These are phyloP conservation scores for Alnus glutinosa DNA, from an alignment of 306 rosid genomes.

Conservation along the genomic window DNA sequence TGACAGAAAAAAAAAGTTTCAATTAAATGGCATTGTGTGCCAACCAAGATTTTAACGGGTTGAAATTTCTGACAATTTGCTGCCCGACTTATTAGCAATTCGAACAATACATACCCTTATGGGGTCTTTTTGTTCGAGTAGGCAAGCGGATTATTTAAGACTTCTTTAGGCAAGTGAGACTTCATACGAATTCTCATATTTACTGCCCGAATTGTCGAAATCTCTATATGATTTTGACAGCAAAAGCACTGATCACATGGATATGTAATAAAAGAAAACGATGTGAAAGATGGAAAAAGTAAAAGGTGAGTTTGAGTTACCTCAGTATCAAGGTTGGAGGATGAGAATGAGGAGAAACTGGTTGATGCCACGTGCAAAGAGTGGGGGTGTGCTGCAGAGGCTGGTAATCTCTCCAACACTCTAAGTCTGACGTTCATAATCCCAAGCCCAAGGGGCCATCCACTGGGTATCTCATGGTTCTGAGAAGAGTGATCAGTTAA, in stretches of 20 bases:
- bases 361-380: slow-evolving; percentile 45
- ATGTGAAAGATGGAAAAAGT: slow-evolving; percentile 14
- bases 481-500: slow-evolving; percentile 28
- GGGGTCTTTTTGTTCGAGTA: too few species aligned
- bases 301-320: slow-evolving; percentile 32
- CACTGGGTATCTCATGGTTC: slow-evolving; percentile 53
- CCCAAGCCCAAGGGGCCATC: slow-evolving; percentile 91
- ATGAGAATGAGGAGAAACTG: slow-evolving; percentile 77
- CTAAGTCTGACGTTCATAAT: slow-evolving; percentile 55
- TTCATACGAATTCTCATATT: too few species aligned
- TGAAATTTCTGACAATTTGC: too few species aligned
- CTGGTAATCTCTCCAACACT: slow-evolving; percentile 41
- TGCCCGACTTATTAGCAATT: too few species aligned
- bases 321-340: slow-evolving; percentile 88
- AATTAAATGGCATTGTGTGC: background rate
- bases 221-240: too few species aligned
- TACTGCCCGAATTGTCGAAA: too few species aligned
- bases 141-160: too few species aligned
- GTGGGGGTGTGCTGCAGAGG: slow-evolving; percentile 34
- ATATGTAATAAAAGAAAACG: too few species aligned
- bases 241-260: too few species aligned
- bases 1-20: background rate
- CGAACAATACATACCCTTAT: too few species aligned
- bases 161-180: too few species aligned
- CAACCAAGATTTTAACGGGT: too few species aligned